Evolutionary conservation across 2,329 filamentous ascomycete genomes (phyloP).

Genomic region (Aspergillus bombycis): DNA sequence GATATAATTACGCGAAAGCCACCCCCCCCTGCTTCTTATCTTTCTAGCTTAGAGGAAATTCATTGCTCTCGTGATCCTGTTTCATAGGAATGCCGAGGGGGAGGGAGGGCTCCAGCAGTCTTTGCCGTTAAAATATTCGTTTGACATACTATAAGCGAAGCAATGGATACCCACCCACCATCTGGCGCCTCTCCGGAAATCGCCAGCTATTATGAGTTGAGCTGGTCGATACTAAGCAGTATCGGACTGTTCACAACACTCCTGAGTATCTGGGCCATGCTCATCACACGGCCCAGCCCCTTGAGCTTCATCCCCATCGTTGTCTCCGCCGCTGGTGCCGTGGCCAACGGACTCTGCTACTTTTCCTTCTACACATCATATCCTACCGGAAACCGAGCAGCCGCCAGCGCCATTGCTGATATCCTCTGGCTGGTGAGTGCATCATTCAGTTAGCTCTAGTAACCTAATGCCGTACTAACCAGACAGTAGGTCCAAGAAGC

Average conservation of each 20-base stretch:
- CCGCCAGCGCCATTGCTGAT: conserved; percentile 15
- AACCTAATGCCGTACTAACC: not conserved
- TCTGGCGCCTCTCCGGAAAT: not conserved
- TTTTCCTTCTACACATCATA: conserved; percentile 14
- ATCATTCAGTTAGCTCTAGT: not conserved
- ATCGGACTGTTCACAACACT: conserved; percentile 16
- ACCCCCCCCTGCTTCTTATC: not conserved
- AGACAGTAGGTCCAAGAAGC: conserved; percentile 15
- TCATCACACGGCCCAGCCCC: conserved; percentile 11
- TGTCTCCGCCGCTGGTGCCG: conserved; percentile 11
- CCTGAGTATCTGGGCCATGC: conserved; percentile 11
- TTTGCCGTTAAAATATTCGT: not conserved
- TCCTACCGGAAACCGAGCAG: not conserved
- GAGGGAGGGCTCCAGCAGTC: not conserved
- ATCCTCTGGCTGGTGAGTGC: conserved; percentile 17
- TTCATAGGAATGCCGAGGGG: not conserved
- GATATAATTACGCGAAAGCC: not conserved
- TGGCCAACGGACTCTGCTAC: conserved; percentile 18
- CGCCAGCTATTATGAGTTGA: conserved; percentile 13
- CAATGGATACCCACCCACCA: not conserved
- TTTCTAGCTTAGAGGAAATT: not conserved
- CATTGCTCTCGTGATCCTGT: not conserved
- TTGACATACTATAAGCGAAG: not conserved
- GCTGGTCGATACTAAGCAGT: conserved; percentile 18
- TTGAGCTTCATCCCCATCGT: conserved; percentile 17